These are phyloP conservation scores for Gastroboletus turbinatus DNA, from an alignment of 1,284 basidiomycete species.

Conservation along the genomic window DNA sequence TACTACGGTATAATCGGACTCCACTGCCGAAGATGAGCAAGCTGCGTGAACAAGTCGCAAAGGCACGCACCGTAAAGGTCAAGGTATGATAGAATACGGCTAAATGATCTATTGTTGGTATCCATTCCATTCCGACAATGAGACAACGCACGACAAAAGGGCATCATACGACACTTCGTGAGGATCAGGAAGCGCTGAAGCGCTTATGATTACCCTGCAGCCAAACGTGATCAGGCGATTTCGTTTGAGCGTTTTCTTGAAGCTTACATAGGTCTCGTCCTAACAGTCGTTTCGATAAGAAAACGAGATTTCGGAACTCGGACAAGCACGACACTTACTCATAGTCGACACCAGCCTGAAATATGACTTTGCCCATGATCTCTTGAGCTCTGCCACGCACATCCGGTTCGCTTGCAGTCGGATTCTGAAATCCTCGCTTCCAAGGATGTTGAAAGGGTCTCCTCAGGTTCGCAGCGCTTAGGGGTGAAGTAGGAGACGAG, in stretches of 20 bases:
- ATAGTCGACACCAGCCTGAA: slow-evolving; percentile 85
- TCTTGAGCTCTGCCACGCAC: slow-evolving; percentile 55
- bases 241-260: neutral
- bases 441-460: slow-evolving; percentile 37
- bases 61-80: slow-evolving; percentile 67
- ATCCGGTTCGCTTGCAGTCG: slow-evolving; percentile 22
- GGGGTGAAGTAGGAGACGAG: slow-evolving; percentile 44
- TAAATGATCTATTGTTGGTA: slow-evolving; percentile 30
- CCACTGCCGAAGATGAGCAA: slow-evolving; percentile 48
- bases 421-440: slow-evolving; percentile 18
- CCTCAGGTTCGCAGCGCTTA: slow-evolving; percentile 29
- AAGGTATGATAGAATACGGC: slow-evolving; percentile 72
- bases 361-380: slow-evolving; percentile 71
- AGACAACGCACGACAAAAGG: slow-evolving; percentile 61
- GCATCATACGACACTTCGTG: slow-evolving; percentile 74
- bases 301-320: neutral
- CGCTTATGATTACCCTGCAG: slow-evolving; percentile 75
- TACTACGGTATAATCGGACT: slow-evolving; percentile 83
- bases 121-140: neutral
- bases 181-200: slow-evolving; percentile 79
- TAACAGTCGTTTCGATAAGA: slow-evolving; percentile 31
- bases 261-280: slow-evolving; percentile 81
- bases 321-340: slow-evolving; percentile 51
- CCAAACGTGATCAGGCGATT: neutral
- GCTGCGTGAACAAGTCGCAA: neutral